phyloP scores from a whole-genome alignment of 768 basidiomycete species.

The Auricularia sp. region DNA sequence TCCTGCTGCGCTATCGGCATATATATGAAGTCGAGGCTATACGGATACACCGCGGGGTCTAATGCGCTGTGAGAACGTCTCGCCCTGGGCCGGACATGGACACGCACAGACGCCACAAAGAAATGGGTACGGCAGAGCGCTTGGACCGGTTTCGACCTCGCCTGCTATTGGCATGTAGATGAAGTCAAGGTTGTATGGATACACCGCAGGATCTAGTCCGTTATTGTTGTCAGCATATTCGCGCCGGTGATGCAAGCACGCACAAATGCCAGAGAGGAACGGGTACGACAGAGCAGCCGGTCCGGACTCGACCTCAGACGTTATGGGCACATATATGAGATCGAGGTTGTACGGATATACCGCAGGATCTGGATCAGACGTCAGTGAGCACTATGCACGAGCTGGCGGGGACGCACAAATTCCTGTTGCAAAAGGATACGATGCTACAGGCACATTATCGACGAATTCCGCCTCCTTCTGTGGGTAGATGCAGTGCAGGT shows the following conservation, averaged over 20 bases:
- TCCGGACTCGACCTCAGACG: background rate
- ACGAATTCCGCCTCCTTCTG: background rate
- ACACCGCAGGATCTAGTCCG: slow-evolving; percentile 14
- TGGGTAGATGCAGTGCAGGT: slow-evolving; percentile 29
- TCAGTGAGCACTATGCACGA: background rate
- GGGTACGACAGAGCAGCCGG: slow-evolving; percentile 1
- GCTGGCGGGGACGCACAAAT: slow-evolving; percentile 19
- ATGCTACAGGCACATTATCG: background rate
- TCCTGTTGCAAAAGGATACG: slow-evolving; percentile 5
- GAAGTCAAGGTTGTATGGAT: slow-evolving; percentile 6
- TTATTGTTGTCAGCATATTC: background rate
- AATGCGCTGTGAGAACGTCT: slow-evolving; percentile 1
- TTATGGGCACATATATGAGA: background rate
- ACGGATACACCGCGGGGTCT: slow-evolving; percentile 36
- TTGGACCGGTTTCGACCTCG: background rate
- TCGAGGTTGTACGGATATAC: slow-evolving; percentile 7
- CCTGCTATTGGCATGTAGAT: slow-evolving; percentile 1
- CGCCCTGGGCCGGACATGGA: background rate
- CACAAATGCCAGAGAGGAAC: slow-evolving; percentile 21
- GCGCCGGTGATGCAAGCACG: background rate
- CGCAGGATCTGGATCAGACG: slow-evolving; percentile 15
- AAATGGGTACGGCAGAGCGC: slow-evolving; percentile 1
- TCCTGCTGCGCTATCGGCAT: background rate
- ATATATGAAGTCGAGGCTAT: slow-evolving; percentile 29
- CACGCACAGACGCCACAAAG: slow-evolving; percentile 24